Base-by-base conservation (phyloP, 345 rosid genomes). In the Geranium brycei region DNA sequence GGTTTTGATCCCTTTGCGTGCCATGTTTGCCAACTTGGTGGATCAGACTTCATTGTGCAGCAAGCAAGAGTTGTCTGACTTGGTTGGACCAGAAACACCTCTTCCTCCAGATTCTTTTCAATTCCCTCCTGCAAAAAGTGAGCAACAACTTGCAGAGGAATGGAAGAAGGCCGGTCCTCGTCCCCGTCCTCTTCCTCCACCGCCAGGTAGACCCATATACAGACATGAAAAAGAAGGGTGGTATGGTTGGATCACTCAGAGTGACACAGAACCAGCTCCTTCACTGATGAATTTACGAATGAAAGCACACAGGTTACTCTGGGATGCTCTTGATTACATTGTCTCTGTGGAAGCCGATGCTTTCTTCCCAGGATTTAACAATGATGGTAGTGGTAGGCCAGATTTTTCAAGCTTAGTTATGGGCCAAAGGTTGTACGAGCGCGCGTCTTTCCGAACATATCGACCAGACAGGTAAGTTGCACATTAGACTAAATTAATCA, bases 181-280 rank as follows among this genome's bases (percentile, higher is more conserved):
- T 31, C 99, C 99, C 62, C 79, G 97, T 61, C 99, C 99, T 67
- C 95, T 91, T 73, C 96, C 96, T 78, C 99, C 99, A 59, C 96
- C 99, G 81, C 97, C 97, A 18, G 93, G 79, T 65, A 79, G 99
- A 73, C 96, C 93, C 65, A 76, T 87, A 71, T 95, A 95, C 77
- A 83, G 19, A 71, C 99, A 95, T 71, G 97, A 95, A 74, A 91
- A 88, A 78, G 95, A 95, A 83, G 99, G 99, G 6, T 95, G 99
- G 97, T 95, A 91, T 79, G 95, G 93, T 77, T 95, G 99, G 99
- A 73, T 95, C 65, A 76, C 85, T 1, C 88, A 88, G 77, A 82
- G 77, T 60, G 86, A 87, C 69, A 72, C 79, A 57, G 96, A 95
- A 79, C 97, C 99, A 67, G 81, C 66, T 31, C 97, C 87, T 68